Conservation (phyloP, 208 protist species). For the Trypanosoma scelopori region DNA sequence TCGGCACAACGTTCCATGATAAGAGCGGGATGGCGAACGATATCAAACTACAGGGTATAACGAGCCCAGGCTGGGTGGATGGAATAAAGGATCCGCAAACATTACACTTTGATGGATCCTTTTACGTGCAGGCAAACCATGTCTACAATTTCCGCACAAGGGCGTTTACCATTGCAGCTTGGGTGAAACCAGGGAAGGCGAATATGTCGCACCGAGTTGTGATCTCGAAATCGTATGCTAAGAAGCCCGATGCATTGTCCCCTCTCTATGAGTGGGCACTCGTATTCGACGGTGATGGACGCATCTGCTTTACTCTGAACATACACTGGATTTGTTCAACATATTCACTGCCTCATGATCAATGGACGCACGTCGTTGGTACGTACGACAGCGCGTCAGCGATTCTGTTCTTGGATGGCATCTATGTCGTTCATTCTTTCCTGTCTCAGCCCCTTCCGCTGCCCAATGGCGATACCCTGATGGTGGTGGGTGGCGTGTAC, state of each 20-base stretch:
- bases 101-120: slow-evolving; percentile 13
- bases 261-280: slow-evolving; percentile 13
- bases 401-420: slow-evolving; percentile 4
- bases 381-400: slow-evolving; percentile 2
- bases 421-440: neutral
- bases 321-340: neutral
- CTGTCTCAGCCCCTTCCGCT: neutral
- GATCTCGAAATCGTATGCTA: slow-evolving; percentile 9
- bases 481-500: slow-evolving; percentile 10
- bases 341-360: neutral
- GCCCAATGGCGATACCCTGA: slow-evolving; percentile 1
- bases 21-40: slow-evolving; percentile 4
- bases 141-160: neutral
- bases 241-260: neutral
- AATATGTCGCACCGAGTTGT: slow-evolving; percentile 3
- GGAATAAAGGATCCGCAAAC: slow-evolving; percentile 10
- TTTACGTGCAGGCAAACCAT: slow-evolving; percentile 2
- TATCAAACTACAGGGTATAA: slow-evolving; percentile 6
- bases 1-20: neutral
- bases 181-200: neutral
- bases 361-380: slow-evolving; percentile 7
- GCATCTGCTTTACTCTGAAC: slow-evolving; percentile 8
- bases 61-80: neutral
- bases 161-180: slow-evolving; percentile 1
- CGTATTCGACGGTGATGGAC: neutral